Conservation (phyloP, 176 grass and related monocot species). For the Metroxylon sagu region DNA sequence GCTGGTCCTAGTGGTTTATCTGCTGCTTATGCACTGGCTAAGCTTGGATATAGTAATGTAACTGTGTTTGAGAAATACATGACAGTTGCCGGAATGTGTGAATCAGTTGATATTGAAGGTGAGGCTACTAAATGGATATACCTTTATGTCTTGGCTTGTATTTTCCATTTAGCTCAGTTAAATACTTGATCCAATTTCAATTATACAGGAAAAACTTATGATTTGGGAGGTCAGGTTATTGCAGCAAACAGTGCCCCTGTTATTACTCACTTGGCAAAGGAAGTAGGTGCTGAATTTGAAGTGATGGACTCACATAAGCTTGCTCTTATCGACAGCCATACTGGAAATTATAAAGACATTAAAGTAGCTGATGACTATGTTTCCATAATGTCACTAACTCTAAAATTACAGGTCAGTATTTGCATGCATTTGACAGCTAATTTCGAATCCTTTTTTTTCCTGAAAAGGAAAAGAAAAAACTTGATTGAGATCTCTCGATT, state of each 20-base stretch:
- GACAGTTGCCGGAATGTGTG: constrained; percentile 65
- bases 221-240: constrained; percentile 73
- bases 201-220: constrained; percentile 50
- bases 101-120: constrained; percentile 60
- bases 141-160: not conserved
- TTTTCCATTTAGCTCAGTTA: not conserved
- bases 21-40: constrained; percentile 56
- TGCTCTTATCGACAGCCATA: constrained; percentile 57
- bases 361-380: constrained; percentile 70
- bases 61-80: constrained; percentile 51
- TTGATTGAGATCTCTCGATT: not conserved
- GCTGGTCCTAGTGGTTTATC: constrained; percentile 63
- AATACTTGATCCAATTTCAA: not conserved
- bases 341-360: constrained; percentile 45
- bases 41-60: constrained; percentile 56
- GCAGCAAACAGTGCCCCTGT: constrained; percentile 74
- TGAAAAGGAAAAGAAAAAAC: not conserved
- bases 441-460: not conserved
- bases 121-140: constrained; percentile 2
- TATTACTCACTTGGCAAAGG: constrained; percentile 69
- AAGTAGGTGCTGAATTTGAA: constrained; percentile 64
- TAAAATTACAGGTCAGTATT: constrained; percentile 46
- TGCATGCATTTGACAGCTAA: not conserved
- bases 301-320: constrained; percentile 68
- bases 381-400: constrained; percentile 56